Conservation (phyloP, 371 early-diverging fungal species). For the Apophysomyces variabilis region DNA sequence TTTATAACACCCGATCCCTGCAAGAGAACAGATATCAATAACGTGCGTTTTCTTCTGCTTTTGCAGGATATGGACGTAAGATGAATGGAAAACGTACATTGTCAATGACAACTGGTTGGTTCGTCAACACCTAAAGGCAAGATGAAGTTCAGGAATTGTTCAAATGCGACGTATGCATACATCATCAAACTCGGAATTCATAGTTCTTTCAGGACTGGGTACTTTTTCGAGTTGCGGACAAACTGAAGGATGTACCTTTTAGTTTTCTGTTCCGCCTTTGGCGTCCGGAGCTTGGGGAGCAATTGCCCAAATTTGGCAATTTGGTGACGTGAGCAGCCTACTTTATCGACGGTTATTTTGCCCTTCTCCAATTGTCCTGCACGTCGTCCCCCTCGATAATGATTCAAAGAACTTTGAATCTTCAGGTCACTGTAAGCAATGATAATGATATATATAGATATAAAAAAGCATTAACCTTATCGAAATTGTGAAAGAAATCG, state of each 20-base stretch:
- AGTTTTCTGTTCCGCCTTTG: neutral
- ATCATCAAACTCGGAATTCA: conserved; percentile 60
- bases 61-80: conserved; percentile 1
- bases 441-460: too few relatives aligned
- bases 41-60: neutral
- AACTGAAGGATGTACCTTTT: neutral
- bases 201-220: conserved; percentile 15
- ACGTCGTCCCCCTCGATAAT: neutral
- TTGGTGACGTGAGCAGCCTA: neutral
- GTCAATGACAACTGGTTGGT: conserved; percentile 86
- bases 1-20: conserved; percentile 97
- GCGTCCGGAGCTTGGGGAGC: neutral
- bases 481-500: neutral
- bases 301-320: neutral
- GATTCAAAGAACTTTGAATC: conserved; percentile 10
- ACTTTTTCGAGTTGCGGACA: conserved; percentile 4
- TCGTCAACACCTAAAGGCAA: conserved; percentile 79
- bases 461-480: neutral
- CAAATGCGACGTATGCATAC: conserved; percentile 21
- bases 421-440: neutral
- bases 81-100: conserved; percentile 48
- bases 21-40: conserved; percentile 24
- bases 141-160: conserved; percentile 12
- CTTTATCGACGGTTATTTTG: neutral
- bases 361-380: neutral